Conservation (phyloP, 768 basidiomycete species). For the Paxillus involutus region DNA sequence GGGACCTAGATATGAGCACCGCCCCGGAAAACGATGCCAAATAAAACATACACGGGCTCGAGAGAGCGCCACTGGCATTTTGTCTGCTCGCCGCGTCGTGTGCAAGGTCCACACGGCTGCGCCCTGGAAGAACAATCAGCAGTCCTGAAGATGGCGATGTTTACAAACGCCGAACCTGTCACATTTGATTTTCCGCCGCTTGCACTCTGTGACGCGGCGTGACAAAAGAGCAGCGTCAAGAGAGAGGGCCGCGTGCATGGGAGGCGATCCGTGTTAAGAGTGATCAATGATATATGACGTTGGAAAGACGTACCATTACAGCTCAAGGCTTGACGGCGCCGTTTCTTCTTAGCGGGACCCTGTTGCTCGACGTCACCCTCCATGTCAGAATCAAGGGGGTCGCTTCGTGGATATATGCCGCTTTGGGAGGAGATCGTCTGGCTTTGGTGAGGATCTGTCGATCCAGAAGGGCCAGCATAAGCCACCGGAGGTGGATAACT, state of each 20-base stretch:
- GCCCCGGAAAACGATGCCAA: background rate
- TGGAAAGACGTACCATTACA: slow-evolving; percentile 66
- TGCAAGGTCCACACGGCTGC: slow-evolving; percentile 81
- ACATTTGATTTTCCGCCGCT: slow-evolving; percentile 85
- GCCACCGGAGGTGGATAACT: slow-evolving; percentile 23
- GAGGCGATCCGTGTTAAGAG: slow-evolving; percentile 12
- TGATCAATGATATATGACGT: slow-evolving; percentile 16
- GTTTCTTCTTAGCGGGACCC: slow-evolving; percentile 77
- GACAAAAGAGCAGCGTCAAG: slow-evolving; percentile 7
- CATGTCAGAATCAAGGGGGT: slow-evolving; percentile 52
- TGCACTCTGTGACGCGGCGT: slow-evolving; percentile 59
- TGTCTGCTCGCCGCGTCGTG: slow-evolving; percentile 73
- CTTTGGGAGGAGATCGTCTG: slow-evolving; percentile 20
- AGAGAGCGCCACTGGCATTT: slow-evolving; percentile 85
- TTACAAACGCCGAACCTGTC: slow-evolving; percentile 57
- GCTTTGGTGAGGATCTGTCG: slow-evolving; percentile 25
- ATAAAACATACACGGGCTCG: slow-evolving; percentile 68
- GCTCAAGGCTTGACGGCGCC: slow-evolving; percentile 78
- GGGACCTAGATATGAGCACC: slow-evolving; percentile 14
- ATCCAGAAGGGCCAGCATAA: slow-evolving; percentile 23
- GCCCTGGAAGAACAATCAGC: slow-evolving; percentile 45
- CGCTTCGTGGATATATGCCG: slow-evolving; percentile 31
- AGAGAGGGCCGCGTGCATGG: background rate
- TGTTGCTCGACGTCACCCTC: slow-evolving; percentile 52
- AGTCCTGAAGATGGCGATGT: slow-evolving; percentile 2